These are phyloP conservation scores for Asterella californica DNA, from an alignment of 225 moss, liverwort and hornwort genomes.

Conservation along the genomic window DNA sequence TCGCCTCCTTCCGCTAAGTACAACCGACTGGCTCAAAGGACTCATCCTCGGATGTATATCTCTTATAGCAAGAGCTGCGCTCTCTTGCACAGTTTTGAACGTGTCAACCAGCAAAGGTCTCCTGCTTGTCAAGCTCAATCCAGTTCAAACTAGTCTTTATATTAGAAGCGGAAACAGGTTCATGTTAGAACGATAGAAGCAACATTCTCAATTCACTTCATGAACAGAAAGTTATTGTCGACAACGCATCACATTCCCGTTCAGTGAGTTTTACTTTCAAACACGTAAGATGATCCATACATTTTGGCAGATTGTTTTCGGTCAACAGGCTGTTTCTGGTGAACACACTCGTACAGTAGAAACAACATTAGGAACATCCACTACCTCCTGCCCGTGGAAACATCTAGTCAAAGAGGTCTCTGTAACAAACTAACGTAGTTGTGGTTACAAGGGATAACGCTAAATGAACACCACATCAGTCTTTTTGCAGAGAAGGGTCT, in stretches of 20 bases:
- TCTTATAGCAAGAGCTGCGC: background rate
- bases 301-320: too few relatives aligned
- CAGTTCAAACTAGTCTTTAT: background rate
- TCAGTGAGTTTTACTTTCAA: too few relatives aligned
- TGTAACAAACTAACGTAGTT: background rate
- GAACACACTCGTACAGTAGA: too few relatives aligned
- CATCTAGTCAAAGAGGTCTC: background rate
- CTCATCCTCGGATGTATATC: too few relatives aligned
- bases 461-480: background rate
- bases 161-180: background rate
- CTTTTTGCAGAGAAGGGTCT: too few relatives aligned
- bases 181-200: background rate
- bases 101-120: background rate
- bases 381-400: background rate
- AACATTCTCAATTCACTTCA: background rate
- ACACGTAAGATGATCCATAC: too few relatives aligned
- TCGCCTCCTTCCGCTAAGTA: too few relatives aligned
- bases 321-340: too few relatives aligned
- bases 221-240: background rate
- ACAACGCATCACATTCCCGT: too few relatives aligned
- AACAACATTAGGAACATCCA: too few relatives aligned
- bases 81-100: background rate
- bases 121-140: background rate
- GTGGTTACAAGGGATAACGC: background rate
- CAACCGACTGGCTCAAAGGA: too few relatives aligned